Evolutionary conservation across 2,329 filamentous ascomycete species (phyloP).

Genomic region (Diplodia mutila): DNA sequence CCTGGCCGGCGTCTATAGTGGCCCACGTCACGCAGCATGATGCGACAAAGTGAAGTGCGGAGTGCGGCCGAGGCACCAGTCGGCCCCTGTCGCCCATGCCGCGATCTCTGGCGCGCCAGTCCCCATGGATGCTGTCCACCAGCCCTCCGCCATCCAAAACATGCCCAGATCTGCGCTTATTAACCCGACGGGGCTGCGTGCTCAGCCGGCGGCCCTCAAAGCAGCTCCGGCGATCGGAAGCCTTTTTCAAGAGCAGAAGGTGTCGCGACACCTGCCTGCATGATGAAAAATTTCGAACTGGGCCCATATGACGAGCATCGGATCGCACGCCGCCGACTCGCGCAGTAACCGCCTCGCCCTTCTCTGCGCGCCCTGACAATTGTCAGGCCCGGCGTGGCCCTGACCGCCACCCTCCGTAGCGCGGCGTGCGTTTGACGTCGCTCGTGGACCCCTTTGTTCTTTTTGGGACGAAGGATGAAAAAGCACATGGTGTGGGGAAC

Average conservation of each 20-base stretch:
- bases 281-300: slow-evolving; percentile 4
- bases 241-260: slow-evolving; percentile 2
- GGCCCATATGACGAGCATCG: slow-evolving; percentile 1
- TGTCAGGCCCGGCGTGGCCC: neutral
- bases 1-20: neutral
- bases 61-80: neutral
- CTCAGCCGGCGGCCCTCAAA: neutral
- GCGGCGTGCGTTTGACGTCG: neutral
- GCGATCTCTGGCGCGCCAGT: neutral
- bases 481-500: slow-evolving; percentile 11
- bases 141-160: neutral
- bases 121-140: neutral
- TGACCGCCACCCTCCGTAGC: slow-evolving; percentile 2
- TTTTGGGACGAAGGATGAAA: slow-evolving; percentile 10
- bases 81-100: neutral
- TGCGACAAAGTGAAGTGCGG: slow-evolving; percentile 12
- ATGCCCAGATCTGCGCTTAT: slow-evolving; percentile 7
- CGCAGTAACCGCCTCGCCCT: slow-evolving; percentile 2
- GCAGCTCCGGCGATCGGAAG: slow-evolving; percentile 17
- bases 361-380: slow-evolving; percentile 6
- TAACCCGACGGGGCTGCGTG: neutral
- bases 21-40: slow-evolving; percentile 16
- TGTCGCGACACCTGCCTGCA: slow-evolving; percentile 12
- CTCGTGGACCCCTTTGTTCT: neutral
- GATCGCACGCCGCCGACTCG: slow-evolving; percentile 4